Conservation (phyloP, 1,284 basidiomycete species). For the Fistulina hepatica region DNA sequence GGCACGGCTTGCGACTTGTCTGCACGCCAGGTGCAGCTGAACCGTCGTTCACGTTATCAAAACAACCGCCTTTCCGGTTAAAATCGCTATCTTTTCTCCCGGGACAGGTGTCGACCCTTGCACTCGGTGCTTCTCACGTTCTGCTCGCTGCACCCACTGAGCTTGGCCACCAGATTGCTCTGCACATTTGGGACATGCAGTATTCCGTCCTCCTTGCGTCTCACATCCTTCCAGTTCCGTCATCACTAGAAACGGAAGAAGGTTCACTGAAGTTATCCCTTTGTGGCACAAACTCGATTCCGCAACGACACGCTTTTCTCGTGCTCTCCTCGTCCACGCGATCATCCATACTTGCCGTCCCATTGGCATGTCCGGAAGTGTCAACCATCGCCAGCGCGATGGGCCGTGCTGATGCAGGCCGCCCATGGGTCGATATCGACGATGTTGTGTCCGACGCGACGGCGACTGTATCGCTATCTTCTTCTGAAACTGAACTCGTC, state of each 20-base stretch:
- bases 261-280: conserved; percentile 24
- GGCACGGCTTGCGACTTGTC: too few relatives aligned
- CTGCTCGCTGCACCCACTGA: conserved; percentile 41
- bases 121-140: conserved; percentile 53
- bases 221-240: conserved; percentile 41
- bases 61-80: too few relatives aligned
- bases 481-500: conserved; percentile 15
- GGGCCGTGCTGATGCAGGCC: conserved; percentile 43
- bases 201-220: conserved; percentile 55
- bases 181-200: conserved; percentile 65
- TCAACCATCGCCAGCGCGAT: conserved; percentile 10
- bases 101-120: conserved; percentile 30
- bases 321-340: conserved; percentile 34
- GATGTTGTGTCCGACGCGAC: conserved; percentile 7
- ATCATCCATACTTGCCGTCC: conserved; percentile 48
- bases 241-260: conserved; percentile 31
- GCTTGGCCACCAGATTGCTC: conserved; percentile 36
- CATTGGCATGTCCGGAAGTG: conserved; percentile 33
- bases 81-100: conserved; percentile 7
- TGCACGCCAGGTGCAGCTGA: too few relatives aligned
- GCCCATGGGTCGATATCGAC: conserved; percentile 46
- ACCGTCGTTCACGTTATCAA: too few relatives aligned
- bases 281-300: too few relatives aligned
- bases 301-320: conserved; percentile 45
- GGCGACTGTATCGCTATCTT: conserved; percentile 4